These are phyloP conservation scores for Neonectria magnoliae DNA, from an alignment of 2,329 filamentous ascomycete species.

Conservation along the genomic window DNA sequence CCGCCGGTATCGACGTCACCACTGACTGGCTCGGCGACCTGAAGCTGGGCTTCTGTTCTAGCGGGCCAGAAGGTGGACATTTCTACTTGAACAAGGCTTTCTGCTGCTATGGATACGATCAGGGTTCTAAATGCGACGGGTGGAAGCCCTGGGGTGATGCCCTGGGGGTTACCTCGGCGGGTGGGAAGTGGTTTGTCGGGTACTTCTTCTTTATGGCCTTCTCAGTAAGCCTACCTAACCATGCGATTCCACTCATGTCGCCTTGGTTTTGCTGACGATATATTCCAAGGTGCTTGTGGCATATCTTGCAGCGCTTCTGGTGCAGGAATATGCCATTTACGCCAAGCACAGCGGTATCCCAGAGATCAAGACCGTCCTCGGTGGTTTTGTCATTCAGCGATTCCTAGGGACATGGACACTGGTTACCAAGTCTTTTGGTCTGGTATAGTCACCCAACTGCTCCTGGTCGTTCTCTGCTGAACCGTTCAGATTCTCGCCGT, in stretches of 20 bases:
- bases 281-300: conserved; percentile 76
- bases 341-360: conserved; percentile 96
- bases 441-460: conserved; percentile 65
- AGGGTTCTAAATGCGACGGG: conserved; percentile 81
- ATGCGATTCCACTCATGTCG: neutral
- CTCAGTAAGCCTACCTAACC: conserved; percentile 66
- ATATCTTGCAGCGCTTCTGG: conserved; percentile 78
- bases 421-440: conserved; percentile 85
- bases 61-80: conserved; percentile 76
- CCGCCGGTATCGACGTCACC: conserved; percentile 88
- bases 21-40: conserved; percentile 94
- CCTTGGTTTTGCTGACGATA: conserved; percentile 29
- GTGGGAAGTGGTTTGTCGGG: conserved; percentile 82
- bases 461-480: conserved; percentile 32
- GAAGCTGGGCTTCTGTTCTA: conserved; percentile 88
- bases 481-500: conserved; percentile 81
- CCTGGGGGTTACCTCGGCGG: conserved; percentile 70
- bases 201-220: conserved; percentile 89
- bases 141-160: conserved; percentile 89
- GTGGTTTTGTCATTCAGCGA: conserved; percentile 89
- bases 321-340: conserved; percentile 85
- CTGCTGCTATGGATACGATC: conserved; percentile 93
- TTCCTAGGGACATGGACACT: conserved; percentile 92
- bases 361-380: conserved; percentile 95
- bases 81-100: conserved; percentile 94